phyloP scores from a whole-genome alignment of 495 filamentous ascomycete species.

The Xylaria scruposa region DNA sequence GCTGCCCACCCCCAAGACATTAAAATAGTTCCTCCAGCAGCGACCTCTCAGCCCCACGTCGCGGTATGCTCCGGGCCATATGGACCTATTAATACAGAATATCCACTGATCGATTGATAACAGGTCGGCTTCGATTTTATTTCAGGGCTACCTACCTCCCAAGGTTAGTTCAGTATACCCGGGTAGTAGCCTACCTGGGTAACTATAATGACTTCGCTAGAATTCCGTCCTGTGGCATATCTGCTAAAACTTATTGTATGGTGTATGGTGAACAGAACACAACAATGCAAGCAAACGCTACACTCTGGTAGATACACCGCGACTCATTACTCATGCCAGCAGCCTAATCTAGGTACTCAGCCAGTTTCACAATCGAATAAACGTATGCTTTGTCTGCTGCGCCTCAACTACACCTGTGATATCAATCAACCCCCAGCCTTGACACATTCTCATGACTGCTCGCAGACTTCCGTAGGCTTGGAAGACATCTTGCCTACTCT shows the following conservation, averaged over 20 bases:
- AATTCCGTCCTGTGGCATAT: background rate
- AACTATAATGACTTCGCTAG: background rate
- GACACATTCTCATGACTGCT: background rate
- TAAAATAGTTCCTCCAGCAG: background rate
- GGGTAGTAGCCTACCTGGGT: background rate
- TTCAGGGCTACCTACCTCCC: background rate
- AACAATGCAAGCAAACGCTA: background rate
- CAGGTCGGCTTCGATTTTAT: background rate
- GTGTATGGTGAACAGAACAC: background rate
- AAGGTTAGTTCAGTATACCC: too few species aligned
- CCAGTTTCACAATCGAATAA: background rate
- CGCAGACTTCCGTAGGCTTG: background rate
- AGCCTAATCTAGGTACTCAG: background rate
- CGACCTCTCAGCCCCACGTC: background rate
- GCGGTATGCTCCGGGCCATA: background rate
- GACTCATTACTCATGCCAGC: background rate
- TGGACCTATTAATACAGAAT: background rate
- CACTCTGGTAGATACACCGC: background rate
- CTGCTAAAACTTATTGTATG: background rate
- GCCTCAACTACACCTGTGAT: background rate
- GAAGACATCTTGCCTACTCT: background rate
- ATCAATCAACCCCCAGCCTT: background rate
- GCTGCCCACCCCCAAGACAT: slow-evolving; percentile 1
- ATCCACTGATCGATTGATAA: background rate
- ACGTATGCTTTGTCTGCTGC: background rate